Conservation (phyloP, 495 filamentous ascomycete genomes). For the Friedmanniomyces simplex region DNA sequence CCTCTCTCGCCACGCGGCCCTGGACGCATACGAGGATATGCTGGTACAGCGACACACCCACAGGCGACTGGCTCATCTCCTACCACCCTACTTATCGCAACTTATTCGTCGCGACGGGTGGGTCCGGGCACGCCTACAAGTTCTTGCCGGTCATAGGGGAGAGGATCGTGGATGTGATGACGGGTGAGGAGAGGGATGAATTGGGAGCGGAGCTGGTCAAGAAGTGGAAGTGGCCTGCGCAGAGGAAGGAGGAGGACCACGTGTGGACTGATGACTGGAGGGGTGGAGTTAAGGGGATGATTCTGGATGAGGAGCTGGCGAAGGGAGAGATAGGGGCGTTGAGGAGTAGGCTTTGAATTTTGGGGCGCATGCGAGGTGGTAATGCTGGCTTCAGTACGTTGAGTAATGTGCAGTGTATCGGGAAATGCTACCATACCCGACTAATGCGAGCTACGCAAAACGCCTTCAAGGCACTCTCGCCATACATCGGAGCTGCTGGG, state of each 20-base stretch:
- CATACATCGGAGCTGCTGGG: too few relatives aligned
- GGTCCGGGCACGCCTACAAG: slow-evolving; percentile 80
- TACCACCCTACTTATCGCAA: slow-evolving; percentile 58
- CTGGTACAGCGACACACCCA: slow-evolving; percentile 71
- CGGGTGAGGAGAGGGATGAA: slow-evolving; percentile 44
- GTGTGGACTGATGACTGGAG: slow-evolving; percentile 54
- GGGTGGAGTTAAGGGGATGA: slow-evolving; percentile 45
- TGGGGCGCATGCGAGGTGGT: too few relatives aligned
- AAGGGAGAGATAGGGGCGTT: neutral
- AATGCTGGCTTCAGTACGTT: too few relatives aligned
- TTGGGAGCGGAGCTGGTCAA: slow-evolving; percentile 46
- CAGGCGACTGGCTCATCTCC: slow-evolving; percentile 68
- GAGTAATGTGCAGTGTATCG: too few relatives aligned
- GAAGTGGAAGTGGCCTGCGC: slow-evolving; percentile 60
- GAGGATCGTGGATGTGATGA: slow-evolving; percentile 58
- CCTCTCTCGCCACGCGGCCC: slow-evolving; percentile 49
- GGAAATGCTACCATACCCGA: too few relatives aligned
- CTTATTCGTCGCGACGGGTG: slow-evolving; percentile 74
- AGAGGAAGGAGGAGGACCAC: slow-evolving; percentile 30
- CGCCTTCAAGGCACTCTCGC: too few relatives aligned
- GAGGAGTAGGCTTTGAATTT: neutral
- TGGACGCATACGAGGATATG: slow-evolving; percentile 68
- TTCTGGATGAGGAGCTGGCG: slow-evolving; percentile 33
- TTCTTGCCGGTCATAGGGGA: slow-evolving; percentile 80
- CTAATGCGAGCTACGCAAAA: too few relatives aligned